Percentiles rank a stretch among this genome's conserved stretches.
phyloP scores from a whole-genome alignment of 805 yeast genomes.

The Priceomyces melissophilus region DNA sequence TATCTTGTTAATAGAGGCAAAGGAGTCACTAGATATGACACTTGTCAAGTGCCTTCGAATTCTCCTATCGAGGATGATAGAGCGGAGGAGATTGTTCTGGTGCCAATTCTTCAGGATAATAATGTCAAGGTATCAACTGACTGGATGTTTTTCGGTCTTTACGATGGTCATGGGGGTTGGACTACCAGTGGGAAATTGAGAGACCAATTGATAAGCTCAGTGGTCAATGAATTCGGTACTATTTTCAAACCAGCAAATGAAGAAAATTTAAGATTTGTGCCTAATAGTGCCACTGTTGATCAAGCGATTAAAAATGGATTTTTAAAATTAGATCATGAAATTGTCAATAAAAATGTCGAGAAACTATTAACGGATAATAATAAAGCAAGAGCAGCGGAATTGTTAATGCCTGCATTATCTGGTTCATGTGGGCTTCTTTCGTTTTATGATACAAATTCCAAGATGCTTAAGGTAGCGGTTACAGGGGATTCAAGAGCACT shows the following conservation, averaged over 20 bases:
- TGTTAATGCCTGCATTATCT: slow-evolving; percentile 87
- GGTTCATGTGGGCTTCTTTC: slow-evolving; percentile 93
- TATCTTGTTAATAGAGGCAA: slow-evolving; percentile 76
- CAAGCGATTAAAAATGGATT: slow-evolving; percentile 80
- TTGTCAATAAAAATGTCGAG: slow-evolving; percentile 72
- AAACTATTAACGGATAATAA: slow-evolving; percentile 65
- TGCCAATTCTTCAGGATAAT: slow-evolving; percentile 63
- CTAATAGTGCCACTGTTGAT: slow-evolving; percentile 68
- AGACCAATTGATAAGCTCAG: slow-evolving; percentile 71
- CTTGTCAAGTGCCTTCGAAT: slow-evolving; percentile 85
- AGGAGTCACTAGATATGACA: slow-evolving; percentile 86
- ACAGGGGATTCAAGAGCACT: slow-evolving; percentile 96
- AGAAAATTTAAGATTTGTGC: slow-evolving; percentile 53
- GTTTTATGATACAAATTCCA: slow-evolving; percentile 75
- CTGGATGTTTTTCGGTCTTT: slow-evolving; percentile 93
- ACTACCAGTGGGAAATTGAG: slow-evolving; percentile 84
- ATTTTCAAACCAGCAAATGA: slow-evolving; percentile 56
- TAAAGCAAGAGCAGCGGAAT: slow-evolving; percentile 65
- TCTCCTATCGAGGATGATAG: slow-evolving; percentile 94
- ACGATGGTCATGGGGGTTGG: slow-evolving; percentile 98
- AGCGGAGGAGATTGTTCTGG: slow-evolving; percentile 74
- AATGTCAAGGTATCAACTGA: slow-evolving; percentile 53
- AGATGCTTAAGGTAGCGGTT: slow-evolving; percentile 80
- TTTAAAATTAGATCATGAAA: slow-evolving; percentile 76
- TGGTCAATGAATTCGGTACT: slow-evolving; percentile 71